These are phyloP conservation scores for Waltergamsia citrina DNA, from an alignment of 2,329 filamentous ascomycete species.

Conservation along the genomic window DNA sequence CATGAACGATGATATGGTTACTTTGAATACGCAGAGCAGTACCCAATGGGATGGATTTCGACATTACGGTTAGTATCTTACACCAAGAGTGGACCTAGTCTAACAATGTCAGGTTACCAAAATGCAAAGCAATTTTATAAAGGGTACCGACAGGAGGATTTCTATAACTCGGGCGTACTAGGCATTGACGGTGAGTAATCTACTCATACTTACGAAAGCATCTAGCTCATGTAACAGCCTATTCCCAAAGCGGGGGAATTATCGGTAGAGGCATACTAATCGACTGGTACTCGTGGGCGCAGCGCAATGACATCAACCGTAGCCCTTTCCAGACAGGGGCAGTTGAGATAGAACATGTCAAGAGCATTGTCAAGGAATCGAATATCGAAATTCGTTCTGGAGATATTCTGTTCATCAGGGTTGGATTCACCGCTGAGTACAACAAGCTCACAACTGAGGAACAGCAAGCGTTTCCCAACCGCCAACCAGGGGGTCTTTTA, in stretches of 20 bases:
- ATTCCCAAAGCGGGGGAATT: slow-evolving; percentile 29
- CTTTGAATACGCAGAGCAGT: slow-evolving; percentile 25
- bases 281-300: slow-evolving; percentile 39
- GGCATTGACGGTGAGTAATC: slow-evolving; percentile 17
- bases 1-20: slow-evolving; percentile 21
- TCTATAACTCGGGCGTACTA: slow-evolving; percentile 20
- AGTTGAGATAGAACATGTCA: no score
- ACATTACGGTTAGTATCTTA: slow-evolving; percentile 24
- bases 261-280: slow-evolving; percentile 40
- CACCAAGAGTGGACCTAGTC: no score
- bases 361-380: slow-evolving; percentile 29
- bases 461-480: slow-evolving; percentile 21
- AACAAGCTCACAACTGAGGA: slow-evolving; percentile 23
- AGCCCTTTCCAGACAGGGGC: slow-evolving; percentile 27
- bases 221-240: slow-evolving; percentile 8
- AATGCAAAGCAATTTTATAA: slow-evolving; percentile 23
- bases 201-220: no score
- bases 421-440: slow-evolving; percentile 38
- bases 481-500: slow-evolving; percentile 15
- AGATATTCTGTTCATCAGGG: slow-evolving; percentile 48
- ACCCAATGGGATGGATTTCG: slow-evolving; percentile 29
- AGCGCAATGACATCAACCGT: slow-evolving; percentile 21
- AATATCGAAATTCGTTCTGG: slow-evolving; percentile 35
- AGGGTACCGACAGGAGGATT: slow-evolving; percentile 28
- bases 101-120: no score